Evolutionary conservation across 1,284 basidiomycete species (phyloP).

Genomic region (Meripilus lineatus): DNA sequence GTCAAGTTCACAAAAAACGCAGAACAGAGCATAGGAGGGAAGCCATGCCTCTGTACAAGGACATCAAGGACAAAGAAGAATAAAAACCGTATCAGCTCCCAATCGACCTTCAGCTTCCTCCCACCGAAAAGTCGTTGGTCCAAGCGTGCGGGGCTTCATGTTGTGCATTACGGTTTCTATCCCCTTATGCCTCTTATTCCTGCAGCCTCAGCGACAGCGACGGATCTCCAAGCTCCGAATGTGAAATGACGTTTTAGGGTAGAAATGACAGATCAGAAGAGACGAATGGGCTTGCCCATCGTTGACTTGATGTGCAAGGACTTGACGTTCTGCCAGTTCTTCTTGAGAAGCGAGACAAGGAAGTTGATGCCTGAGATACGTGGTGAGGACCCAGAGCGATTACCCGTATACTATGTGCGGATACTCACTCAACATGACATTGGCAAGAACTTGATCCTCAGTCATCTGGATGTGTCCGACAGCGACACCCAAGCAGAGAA

Average conservation of each 20-base stretch:
- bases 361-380: constrained; percentile 89
- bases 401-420: background rate
- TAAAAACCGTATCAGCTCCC: constrained; percentile 66
- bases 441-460: constrained; percentile 94
- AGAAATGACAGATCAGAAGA: constrained; percentile 61
- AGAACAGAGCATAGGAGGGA: no score
- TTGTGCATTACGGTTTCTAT: constrained; percentile 63
- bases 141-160: constrained; percentile 90
- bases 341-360: constrained; percentile 98
- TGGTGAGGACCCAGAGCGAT: no score
- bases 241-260: constrained; percentile 6
- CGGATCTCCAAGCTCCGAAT: constrained; percentile 3
- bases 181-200: constrained; percentile 12
- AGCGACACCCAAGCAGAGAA: constrained; percentile 98
- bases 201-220: constrained; percentile 3
- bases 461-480: constrained; percentile 98
- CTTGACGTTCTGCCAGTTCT: constrained; percentile 99
- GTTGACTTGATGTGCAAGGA: constrained; percentile 98
- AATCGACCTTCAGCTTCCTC: constrained; percentile 69
- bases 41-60: no score
- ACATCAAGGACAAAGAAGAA: background rate
- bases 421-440: constrained; percentile 90
- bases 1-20: no score
- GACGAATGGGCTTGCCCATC: constrained; percentile 97
- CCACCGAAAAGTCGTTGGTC: constrained; percentile 74